Evolutionary conservation across 1,284 basidiomycete species (phyloP).

Genomic region (Fomes fomentarius): DNA sequence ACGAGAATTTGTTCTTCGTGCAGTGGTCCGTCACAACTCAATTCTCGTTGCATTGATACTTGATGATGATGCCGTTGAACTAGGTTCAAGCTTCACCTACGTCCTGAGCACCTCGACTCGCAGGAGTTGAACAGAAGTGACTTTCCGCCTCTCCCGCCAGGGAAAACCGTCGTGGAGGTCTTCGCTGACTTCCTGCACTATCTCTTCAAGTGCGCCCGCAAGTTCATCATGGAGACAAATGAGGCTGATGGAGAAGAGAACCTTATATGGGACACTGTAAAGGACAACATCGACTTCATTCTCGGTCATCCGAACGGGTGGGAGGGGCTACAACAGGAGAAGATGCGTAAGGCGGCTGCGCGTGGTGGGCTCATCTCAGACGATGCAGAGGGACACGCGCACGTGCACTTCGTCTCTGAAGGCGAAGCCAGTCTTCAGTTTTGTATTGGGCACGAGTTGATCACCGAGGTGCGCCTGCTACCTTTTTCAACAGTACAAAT

Average conservation of each 20-base stretch:
- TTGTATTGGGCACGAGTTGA: slow-evolving; percentile 33
- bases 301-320: slow-evolving; percentile 49
- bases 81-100: slow-evolving; percentile 65
- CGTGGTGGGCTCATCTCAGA: slow-evolving; percentile 37
- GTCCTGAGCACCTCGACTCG: slow-evolving; percentile 25
- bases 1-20: slow-evolving; percentile 49
- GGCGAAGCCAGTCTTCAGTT: slow-evolving; percentile 54
- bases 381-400: slow-evolving; percentile 32
- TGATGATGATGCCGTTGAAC: too few species aligned
- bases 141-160: slow-evolving; percentile 34
- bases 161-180: slow-evolving; percentile 49
- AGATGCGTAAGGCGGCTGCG: slow-evolving; percentile 42
- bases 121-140: neutral
- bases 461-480: slow-evolving; percentile 23
- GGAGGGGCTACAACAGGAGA: slow-evolving; percentile 44
- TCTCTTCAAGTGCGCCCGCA: slow-evolving; percentile 45
- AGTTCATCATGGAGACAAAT: slow-evolving; percentile 41
- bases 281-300: slow-evolving; percentile 37
- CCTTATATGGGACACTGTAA: slow-evolving; percentile 40
- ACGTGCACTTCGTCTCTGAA: slow-evolving; percentile 50
- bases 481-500: slow-evolving; percentile 41
- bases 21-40: slow-evolving; percentile 44
- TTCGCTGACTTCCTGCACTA: slow-evolving; percentile 58
- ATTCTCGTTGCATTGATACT: too few species aligned
- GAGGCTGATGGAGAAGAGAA: slow-evolving; percentile 49